A percentile compares a stretch with the other conserved stretches of the same genome.
Evolutionary conservation across 2,329 filamentous ascomycete species (phyloP).

Genomic region (Arthroderma uncinatum): DNA sequence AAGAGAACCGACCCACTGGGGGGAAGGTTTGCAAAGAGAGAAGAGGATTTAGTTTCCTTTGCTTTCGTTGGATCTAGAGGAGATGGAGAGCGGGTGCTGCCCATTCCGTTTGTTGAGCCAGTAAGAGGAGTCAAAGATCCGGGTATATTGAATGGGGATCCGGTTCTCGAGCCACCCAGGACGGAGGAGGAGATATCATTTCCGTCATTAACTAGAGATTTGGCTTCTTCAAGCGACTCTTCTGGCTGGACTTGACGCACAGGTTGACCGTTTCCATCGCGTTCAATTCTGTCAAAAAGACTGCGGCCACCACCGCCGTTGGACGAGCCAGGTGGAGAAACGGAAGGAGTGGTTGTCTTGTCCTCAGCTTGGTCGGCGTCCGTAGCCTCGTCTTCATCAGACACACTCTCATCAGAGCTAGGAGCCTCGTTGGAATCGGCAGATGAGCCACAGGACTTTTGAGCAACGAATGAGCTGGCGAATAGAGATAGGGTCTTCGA

Average conservation of each 20-base stretch:
- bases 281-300: constrained; percentile 28
- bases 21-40: background rate
- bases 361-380: constrained; percentile 11
- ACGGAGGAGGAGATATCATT: constrained; percentile 17
- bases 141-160: constrained; percentile 20
- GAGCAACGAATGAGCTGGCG: constrained; percentile 15
- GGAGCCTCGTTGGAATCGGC: background rate
- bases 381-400: constrained; percentile 9
- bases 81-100: constrained; percentile 18
- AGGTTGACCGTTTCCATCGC: constrained; percentile 20
- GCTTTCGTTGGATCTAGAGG: constrained; percentile 6
- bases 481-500: constrained; percentile 15
- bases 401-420: background rate
- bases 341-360: constrained; percentile 8
- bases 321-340: constrained; percentile 11
- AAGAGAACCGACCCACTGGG: background rate
- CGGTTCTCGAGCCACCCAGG: constrained; percentile 20
- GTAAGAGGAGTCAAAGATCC: constrained; percentile 16
- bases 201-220: constrained; percentile 9
- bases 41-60: constrained; percentile 5
- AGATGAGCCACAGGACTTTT: constrained; percentile 3
- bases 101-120: constrained; percentile 7
- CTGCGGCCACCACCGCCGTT: constrained; percentile 22
- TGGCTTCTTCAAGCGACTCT: constrained; percentile 5
- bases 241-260: constrained; percentile 15